Evolutionary conservation across 1,284 basidiomycete species (phyloP), one percentile per base, ranked within the genome.

Genomic region (Pholiota adiposa): DNA sequence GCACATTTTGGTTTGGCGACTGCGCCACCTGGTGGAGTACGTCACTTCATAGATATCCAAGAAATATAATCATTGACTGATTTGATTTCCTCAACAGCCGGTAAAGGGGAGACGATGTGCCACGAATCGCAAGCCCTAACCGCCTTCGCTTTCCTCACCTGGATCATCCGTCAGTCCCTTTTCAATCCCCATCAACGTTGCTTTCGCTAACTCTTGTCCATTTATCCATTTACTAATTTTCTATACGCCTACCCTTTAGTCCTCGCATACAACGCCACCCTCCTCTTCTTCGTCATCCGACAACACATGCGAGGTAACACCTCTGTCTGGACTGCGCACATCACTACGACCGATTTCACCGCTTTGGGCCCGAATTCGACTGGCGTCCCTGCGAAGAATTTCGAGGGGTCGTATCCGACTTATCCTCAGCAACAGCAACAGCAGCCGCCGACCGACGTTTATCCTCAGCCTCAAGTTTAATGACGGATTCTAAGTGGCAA

Each of bases 101-200:
- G 9, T 3, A 43, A 34, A 11, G 38, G 59, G 1, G 43, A 54
- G 49, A 60, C 63, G n/a, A 68, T 72, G 25, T 88, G 86, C 68
- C 71, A 72, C 46, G 75, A 85, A 63, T 68, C 75, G 33, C 65
- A 76, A 46, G 83, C 73, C 1, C 68, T 86, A 21, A 74, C 78
- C 33, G 86, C 83, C 0, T 85, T 87, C 67, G 68, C 77, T 7
- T 85, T 82, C 73, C 65, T 88, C 43, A 79, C 70, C 59, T 88
- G 83, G 76, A 61, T 86, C 25, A 62, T 79, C 2, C 64, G 84
- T 86, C 57, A 61, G 83, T 72, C 7, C 36, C 23, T 57, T 51
- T 9, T 31, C 4, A 31, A 5, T 31, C 5, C 29, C 11, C 29
- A 31, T 31, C 29, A 11, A 31, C n/a, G n/a, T n/a, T n/a, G n/a